Evolutionary conservation across 441 rosid species (phyloP).

Genomic region (Aquilaria agallochum): DNA sequence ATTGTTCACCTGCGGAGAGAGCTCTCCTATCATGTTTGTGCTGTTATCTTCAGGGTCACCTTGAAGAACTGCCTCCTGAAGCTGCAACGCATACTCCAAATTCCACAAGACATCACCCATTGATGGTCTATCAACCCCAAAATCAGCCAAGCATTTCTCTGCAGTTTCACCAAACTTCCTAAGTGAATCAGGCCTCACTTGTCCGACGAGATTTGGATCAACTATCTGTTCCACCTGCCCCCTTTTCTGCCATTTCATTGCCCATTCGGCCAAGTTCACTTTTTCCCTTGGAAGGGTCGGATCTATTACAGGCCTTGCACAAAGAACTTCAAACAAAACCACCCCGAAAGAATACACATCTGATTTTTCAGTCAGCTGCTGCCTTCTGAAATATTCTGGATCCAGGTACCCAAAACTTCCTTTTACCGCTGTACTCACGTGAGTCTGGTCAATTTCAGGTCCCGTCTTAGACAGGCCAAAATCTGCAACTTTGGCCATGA

Average conservation of each 20-base stretch:
- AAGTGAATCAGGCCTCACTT: slow-evolving; percentile 53
- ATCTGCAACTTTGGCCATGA: slow-evolving; percentile 96
- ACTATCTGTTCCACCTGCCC: slow-evolving; percentile 76
- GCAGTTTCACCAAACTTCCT: slow-evolving; percentile 68
- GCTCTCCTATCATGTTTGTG: slow-evolving; percentile 70
- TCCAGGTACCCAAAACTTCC: slow-evolving; percentile 94
- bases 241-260: slow-evolving; percentile 79
- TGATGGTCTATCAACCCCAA: slow-evolving; percentile 64
- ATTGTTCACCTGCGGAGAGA: slow-evolving; percentile 67
- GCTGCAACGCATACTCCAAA: slow-evolving; percentile 70
- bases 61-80: slow-evolving; percentile 56
- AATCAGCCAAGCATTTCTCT: slow-evolving; percentile 76
- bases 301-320: slow-evolving; percentile 79
- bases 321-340: slow-evolving; percentile 82
- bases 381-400: slow-evolving; percentile 90
- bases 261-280: slow-evolving; percentile 92
- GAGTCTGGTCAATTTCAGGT: slow-evolving; percentile 93
- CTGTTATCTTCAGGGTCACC: slow-evolving; percentile 72
- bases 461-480: slow-evolving; percentile 92
- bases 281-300: slow-evolving; percentile 65
- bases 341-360: slow-evolving; percentile 95
- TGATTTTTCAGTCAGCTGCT: slow-evolving; percentile 87
- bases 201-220: slow-evolving; percentile 45
- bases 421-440: slow-evolving; percentile 94
- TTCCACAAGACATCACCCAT: slow-evolving; percentile 86